These are phyloP conservation scores for Populus alba DNA, from an alignment of 345 rosid genomes.

Conservation along the genomic window DNA sequence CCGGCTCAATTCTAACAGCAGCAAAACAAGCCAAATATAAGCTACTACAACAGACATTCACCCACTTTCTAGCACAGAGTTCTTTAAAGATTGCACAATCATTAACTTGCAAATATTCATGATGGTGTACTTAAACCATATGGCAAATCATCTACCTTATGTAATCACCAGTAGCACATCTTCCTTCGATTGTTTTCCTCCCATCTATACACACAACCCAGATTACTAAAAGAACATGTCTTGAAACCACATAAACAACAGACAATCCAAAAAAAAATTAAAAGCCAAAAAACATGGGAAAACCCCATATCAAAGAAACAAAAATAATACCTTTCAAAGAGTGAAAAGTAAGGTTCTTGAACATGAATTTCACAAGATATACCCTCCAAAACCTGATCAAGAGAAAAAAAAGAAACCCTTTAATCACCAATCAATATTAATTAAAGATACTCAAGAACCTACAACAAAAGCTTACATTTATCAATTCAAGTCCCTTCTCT, in stretches of 20 bases:
- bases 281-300: background rate
- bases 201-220: slow-evolving; percentile 37
- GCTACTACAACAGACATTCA: background rate
- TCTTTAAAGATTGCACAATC: background rate
- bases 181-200: slow-evolving; percentile 44
- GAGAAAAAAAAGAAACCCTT: background rate
- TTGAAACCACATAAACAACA: background rate
- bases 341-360: slow-evolving; percentile 48
- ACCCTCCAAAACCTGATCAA: slow-evolving; percentile 35
- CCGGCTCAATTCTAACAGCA: slow-evolving; percentile 50
- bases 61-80: background rate
- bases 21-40: slow-evolving; percentile 14
- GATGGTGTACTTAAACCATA: background rate
- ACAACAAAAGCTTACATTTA: slow-evolving; percentile 28
- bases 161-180: slow-evolving; percentile 37
- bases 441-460: background rate
- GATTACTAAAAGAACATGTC: slow-evolving; percentile 17
- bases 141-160: slow-evolving; percentile 27
- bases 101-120: background rate
- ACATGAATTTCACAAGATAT: slow-evolving; percentile 40
- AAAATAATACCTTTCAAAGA: slow-evolving; percentile 41
- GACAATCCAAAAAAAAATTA: background rate
- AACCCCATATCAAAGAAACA: background rate
- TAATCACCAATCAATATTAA: background rate
- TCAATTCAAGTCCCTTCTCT: slow-evolving; percentile 37